These are phyloP conservation scores for Thelonectria discophora DNA, from an alignment of 2,329 filamentous ascomycete genomes.

Conservation along the genomic window DNA sequence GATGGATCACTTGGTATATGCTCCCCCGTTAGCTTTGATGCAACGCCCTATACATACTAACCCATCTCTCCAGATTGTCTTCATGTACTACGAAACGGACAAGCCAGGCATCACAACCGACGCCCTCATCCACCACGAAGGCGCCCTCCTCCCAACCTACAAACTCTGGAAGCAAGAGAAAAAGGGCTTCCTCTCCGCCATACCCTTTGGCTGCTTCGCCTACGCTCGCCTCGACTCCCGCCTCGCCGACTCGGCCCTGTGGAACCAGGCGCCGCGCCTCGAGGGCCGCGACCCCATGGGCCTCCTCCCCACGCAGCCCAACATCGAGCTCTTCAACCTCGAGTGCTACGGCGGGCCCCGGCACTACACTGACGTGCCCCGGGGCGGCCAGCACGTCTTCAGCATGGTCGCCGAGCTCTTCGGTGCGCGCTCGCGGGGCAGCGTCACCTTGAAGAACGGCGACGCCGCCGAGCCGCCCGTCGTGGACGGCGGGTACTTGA, in stretches of 20 bases:
- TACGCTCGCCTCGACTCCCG: slow-evolving; percentile 69
- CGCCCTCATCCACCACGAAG: slow-evolving; percentile 61
- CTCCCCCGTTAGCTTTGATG: not conserved
- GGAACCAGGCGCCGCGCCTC: slow-evolving; percentile 58
- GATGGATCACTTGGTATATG: slow-evolving; percentile 51
- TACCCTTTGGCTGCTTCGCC: slow-evolving; percentile 70
- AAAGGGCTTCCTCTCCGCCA: slow-evolving; percentile 65
- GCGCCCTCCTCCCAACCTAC: slow-evolving; percentile 60
- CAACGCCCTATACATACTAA: not conserved
- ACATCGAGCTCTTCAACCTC: slow-evolving; percentile 69
- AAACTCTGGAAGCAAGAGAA: slow-evolving; percentile 66
- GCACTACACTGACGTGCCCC: slow-evolving; percentile 63
- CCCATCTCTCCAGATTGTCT: slow-evolving; percentile 53
- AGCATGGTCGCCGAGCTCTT: slow-evolving; percentile 67
- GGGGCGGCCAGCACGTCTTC: slow-evolving; percentile 64
- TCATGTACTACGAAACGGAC: slow-evolving; percentile 69
- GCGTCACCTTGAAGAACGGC: slow-evolving; percentile 58
- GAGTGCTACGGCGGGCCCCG: slow-evolving; percentile 70
- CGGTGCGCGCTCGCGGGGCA: slow-evolving; percentile 62
- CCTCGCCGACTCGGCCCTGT: slow-evolving; percentile 61
- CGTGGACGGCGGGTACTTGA: slow-evolving; percentile 66
- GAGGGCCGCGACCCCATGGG: slow-evolving; percentile 70
- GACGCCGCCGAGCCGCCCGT: slow-evolving; percentile 61
- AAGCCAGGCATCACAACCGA: slow-evolving; percentile 63
- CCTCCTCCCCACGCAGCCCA: slow-evolving; percentile 63